These are phyloP conservation scores for Euphorbia corollata DNA, from an alignment of 441 rosid species.

Conservation along the genomic window DNA sequence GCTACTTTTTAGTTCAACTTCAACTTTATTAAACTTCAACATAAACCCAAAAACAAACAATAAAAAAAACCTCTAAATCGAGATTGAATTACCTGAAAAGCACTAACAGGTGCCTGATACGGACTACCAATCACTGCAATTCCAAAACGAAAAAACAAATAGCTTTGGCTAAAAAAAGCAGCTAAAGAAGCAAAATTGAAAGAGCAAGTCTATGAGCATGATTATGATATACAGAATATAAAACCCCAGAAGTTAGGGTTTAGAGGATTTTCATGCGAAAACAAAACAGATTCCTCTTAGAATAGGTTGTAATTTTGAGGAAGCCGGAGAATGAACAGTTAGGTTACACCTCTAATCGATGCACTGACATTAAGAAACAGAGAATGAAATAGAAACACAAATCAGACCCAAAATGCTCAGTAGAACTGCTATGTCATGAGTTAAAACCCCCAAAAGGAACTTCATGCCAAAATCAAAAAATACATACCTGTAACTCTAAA, in stretches of 20 bases:
- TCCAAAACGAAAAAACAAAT: background rate
- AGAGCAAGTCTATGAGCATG: background rate
- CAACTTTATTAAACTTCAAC: background rate
- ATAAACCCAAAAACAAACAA: background rate
- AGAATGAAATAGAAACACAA: too few relatives aligned
- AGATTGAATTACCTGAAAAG: slow-evolving; percentile 44
- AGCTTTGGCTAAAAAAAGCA: slow-evolving; percentile 26
- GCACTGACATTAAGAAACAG: too few relatives aligned
- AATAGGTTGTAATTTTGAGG: too few relatives aligned
- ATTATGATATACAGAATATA: slow-evolving; percentile 1
- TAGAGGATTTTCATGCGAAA: background rate
- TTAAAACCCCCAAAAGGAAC: too few relatives aligned
- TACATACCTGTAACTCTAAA: too few relatives aligned
- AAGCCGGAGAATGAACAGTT: too few relatives aligned
- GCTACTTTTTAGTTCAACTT: background rate
- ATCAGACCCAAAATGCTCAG: too few relatives aligned
- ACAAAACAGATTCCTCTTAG: background rate
- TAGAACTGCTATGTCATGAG: too few relatives aligned
- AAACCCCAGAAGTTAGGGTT: slow-evolving; percentile 18
- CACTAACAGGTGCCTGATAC: slow-evolving; percentile 48
- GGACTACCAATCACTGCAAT: slow-evolving; percentile 41
- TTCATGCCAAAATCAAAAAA: too few relatives aligned
- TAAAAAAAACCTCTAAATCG: background rate
- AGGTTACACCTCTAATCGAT: too few relatives aligned
- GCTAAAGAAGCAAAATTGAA: slow-evolving; percentile 10